Conservation (phyloP, 345 rosid genomes). For the Populus davidiana region DNA sequence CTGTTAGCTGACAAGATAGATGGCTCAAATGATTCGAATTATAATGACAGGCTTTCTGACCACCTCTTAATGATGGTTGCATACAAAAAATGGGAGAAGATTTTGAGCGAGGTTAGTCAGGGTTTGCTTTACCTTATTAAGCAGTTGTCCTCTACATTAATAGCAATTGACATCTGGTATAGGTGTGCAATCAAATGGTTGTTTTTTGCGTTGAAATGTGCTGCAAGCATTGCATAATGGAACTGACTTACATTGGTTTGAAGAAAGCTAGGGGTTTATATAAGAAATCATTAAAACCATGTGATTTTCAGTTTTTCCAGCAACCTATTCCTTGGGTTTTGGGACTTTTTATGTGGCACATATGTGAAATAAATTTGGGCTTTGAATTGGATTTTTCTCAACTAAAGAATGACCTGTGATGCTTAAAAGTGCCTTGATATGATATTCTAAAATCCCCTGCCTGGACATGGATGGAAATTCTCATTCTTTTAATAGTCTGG, state of each 20-base stretch:
- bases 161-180: neutral
- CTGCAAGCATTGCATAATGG: too few relatives aligned
- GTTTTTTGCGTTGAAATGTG: too few relatives aligned
- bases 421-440: neutral
- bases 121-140: slow-evolving; percentile 4
- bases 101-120: slow-evolving; percentile 64
- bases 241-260: too few relatives aligned
- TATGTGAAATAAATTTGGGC: neutral
- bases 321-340: neutral
- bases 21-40: slow-evolving; percentile 44
- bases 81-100: slow-evolving; percentile 75
- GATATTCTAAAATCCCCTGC: neutral
- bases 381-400: neutral
- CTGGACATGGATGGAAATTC: neutral
- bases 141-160: neutral
- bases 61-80: slow-evolving; percentile 84
- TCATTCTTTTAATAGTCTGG: neutral
- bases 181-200: too few relatives aligned
- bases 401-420: neutral
- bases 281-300: too few relatives aligned
- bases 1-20: slow-evolving; percentile 58
- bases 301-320: too few relatives aligned
- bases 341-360: neutral
- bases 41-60: slow-evolving; percentile 64
- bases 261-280: too few relatives aligned